These are phyloP conservation scores for Boletus edulis DNA, from an alignment of 768 basidiomycete species.

Conservation along the genomic window DNA sequence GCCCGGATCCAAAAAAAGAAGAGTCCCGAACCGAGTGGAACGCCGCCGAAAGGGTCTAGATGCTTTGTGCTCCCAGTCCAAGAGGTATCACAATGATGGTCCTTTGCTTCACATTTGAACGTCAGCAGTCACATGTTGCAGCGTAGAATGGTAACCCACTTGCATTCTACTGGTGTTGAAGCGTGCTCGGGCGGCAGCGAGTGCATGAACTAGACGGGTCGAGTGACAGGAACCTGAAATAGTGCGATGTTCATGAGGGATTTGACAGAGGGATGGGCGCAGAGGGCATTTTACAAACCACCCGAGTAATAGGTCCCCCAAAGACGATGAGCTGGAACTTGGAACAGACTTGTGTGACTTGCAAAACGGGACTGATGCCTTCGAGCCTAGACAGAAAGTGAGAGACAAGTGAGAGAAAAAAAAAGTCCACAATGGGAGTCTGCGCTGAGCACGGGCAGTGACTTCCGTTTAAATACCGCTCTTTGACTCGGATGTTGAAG, in stretches of 20 bases:
- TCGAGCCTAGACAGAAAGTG: background rate
- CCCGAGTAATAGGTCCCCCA: background rate
- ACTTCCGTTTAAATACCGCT: background rate
- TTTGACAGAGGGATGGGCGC: background rate
- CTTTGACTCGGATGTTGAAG: background rate
- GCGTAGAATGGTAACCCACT: background rate
- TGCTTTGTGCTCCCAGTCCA: background rate
- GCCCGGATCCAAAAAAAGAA: background rate
- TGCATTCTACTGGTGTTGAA: conserved; percentile 2
- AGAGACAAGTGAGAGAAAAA: background rate
- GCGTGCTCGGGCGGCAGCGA: background rate
- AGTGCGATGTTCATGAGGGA: background rate
- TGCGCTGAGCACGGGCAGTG: background rate
- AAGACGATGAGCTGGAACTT: background rate
- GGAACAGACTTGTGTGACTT: background rate
- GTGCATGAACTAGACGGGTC: background rate
- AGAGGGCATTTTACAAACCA: background rate
- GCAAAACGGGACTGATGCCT: background rate
- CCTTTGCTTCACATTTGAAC: background rate
- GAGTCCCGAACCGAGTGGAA: background rate
- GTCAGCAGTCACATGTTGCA: background rate
- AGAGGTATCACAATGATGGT: background rate
- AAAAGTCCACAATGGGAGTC: background rate
- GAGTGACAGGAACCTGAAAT: background rate
- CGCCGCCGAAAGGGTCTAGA: background rate